These are phyloP conservation scores for Ocimum tenuiflorum DNA, from an alignment of 257 asterid species.

Conservation along the genomic window DNA sequence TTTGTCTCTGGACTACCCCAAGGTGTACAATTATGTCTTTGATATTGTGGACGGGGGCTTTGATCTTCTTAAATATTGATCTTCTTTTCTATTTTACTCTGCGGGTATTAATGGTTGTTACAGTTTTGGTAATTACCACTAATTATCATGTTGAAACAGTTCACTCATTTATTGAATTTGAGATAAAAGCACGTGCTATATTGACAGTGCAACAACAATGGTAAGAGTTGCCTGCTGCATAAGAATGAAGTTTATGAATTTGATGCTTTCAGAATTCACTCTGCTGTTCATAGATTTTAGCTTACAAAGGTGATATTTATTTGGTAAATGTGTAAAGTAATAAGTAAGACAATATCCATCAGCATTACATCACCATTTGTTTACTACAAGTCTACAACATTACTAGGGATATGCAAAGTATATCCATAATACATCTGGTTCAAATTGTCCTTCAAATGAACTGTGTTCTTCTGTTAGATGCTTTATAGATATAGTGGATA, in stretches of 20 bases:
- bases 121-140: background rate
- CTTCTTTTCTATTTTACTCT: too few species aligned
- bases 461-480: background rate
- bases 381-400: background rate
- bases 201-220: background rate
- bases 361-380: too few species aligned
- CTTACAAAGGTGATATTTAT: background rate
- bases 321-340: background rate
- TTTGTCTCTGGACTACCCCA: too few species aligned
- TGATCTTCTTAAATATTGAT: too few species aligned
- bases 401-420: background rate
- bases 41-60: background rate
- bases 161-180: conserved; percentile 10
- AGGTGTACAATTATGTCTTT: background rate
- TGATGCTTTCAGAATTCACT: background rate
- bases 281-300: background rate
- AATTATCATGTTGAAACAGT: conserved; percentile 8
- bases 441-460: background rate
- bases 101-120: background rate
- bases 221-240: conserved; percentile 8
- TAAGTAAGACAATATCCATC: too few species aligned
- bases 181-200: conserved; percentile 5
- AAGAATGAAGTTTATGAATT: background rate
- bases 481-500: background rate
- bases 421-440: background rate